These are phyloP conservation scores for Houttuynia cordata DNA, from an alignment of 164 flowering plant species.

Conservation along the genomic window DNA sequence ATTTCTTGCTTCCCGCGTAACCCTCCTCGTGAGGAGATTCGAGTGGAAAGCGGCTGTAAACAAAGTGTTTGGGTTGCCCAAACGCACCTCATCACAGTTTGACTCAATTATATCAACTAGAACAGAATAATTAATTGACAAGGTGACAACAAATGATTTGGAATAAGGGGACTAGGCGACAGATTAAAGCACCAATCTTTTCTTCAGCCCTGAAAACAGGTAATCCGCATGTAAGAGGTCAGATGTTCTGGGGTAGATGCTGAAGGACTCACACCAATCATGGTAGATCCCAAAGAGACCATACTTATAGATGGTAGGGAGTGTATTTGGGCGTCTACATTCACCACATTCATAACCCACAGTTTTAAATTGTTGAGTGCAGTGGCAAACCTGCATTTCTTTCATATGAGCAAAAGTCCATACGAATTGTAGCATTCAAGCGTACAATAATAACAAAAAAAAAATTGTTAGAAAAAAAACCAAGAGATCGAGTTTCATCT, in stretches of 20 bases:
- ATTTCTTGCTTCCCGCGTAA: too few relatives aligned
- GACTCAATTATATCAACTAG: background rate
- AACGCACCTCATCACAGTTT: too few relatives aligned
- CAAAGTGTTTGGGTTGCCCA: too few relatives aligned
- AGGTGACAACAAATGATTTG: background rate
- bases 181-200: conserved; percentile 27
- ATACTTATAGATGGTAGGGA: conserved; percentile 79
- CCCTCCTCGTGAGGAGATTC: too few relatives aligned
- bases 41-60: too few relatives aligned
- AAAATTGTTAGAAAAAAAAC: too few relatives aligned
- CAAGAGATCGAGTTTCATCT: background rate
- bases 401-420: background rate
- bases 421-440: background rate
- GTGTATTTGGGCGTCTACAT: conserved; percentile 75
- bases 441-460: background rate
- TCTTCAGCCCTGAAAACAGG: conserved; percentile 62
- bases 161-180: background rate
- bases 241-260: conserved; percentile 79
- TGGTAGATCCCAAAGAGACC: conserved; percentile 94
- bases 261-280: conserved; percentile 96
- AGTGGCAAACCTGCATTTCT: conserved; percentile 68
- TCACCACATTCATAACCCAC: conserved; percentile 91
- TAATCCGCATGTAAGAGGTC: conserved; percentile 91
- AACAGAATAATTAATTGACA: background rate
- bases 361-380: conserved; percentile 62